phyloP scores from a whole-genome alignment of 306 rosid species.

The Dryas octopetala region DNA sequence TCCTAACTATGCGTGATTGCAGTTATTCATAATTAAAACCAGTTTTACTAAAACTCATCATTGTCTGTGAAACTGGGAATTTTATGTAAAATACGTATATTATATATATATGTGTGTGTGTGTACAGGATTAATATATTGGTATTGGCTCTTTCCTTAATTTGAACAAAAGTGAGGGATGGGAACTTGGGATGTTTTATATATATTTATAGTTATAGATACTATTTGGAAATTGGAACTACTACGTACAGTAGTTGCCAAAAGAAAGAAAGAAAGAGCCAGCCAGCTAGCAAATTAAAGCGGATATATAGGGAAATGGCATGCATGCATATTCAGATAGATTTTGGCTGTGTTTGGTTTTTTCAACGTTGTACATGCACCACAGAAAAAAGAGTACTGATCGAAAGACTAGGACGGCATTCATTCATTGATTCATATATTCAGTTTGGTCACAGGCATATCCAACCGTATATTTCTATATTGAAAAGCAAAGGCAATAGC shows the following conservation, averaged over 20 bases:
- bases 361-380: conserved; percentile 43
- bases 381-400: conserved; percentile 19
- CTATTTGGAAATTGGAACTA: conserved; percentile 36
- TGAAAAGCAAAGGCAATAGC: conserved; percentile 17
- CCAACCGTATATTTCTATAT: conserved; percentile 26
- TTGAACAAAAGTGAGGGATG: conserved; percentile 1
- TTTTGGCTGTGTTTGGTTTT: conserved; percentile 13
- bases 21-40: background rate
- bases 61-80: background rate
- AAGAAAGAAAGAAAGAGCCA: background rate
- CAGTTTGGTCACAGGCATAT: conserved; percentile 4
- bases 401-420: conserved; percentile 49
- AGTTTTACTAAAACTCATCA: conserved; percentile 5
- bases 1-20: conserved; percentile 14
- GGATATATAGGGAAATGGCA: background rate
- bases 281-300: background rate
- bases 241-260: conserved; percentile 26
- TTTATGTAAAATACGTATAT: background rate
- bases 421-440: conserved; percentile 14
- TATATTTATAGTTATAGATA: background rate
- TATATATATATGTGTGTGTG: background rate
- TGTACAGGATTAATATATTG: background rate
- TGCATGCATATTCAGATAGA: conserved; percentile 3
- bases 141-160: background rate
- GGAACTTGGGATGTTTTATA: conserved; percentile 7